Base-by-base conservation (phyloP, 164 flowering plant species). In the Vitis riparia region DNA sequence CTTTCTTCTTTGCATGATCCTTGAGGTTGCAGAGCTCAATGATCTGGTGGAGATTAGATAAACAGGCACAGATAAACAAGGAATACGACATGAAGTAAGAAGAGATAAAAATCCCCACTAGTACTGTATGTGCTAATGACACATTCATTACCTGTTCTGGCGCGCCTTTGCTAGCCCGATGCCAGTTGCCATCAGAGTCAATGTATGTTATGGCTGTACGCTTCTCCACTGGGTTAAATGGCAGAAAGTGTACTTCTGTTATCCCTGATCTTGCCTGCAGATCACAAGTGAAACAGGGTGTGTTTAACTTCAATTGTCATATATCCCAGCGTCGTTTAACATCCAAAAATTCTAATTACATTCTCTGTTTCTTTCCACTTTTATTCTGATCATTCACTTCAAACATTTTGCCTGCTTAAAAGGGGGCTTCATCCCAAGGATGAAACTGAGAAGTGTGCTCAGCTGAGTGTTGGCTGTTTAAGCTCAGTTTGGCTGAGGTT, bases 181-280 rank as follows among this genome's bases (percentile, higher is more conserved):
- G 77, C 85, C 83, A 79, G 37, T 68, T 75, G 9, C 77, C 83
- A 19, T 74, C 60, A 8, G 67, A 55, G 73, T 82, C 85, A 14
- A 70, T 71, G 62, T 77, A 82, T 37, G 85, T 82, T 37, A 79
- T 79, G 48, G 85, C 84, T 27, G 84, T 78, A 29, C 80, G 80
- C 72, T 80, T 80, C 10, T 81, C 84, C 60, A 81, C 84, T 4
- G 84, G 84, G 63, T 81, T 81, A 29, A 81, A 81, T n/a, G 81
- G 84, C 19, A 81, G 70, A 73, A 79, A 77, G 67, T 82, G 85
- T 14, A 79, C 77, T 66, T 82, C 85, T 1, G 44, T 72, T 29
- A 82, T 79, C 8, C 76, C 79, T 65, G 77, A 80, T 67, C 84
- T 76, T 8, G 84, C 84, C 84, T 80, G 75, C 50, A 65, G 11